Evolutionary conservation across 1,284 basidiomycete genomes (phyloP), one percentile per base, ranked within the genome.

Genomic region (Ceratobasidium sp.): DNA sequence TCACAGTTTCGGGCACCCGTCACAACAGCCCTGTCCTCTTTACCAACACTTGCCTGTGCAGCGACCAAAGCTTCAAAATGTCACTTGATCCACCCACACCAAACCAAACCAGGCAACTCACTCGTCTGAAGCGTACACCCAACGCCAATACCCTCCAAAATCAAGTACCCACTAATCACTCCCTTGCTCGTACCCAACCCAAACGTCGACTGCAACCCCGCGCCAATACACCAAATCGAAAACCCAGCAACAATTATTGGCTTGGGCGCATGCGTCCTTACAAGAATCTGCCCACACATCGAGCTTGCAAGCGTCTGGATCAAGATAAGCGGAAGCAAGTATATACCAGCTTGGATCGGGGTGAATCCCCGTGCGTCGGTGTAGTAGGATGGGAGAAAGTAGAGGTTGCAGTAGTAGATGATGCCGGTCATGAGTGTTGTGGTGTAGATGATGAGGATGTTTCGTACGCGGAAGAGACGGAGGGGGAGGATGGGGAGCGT

Each of bases 301-400:
- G 61, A 56, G 31, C 61, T 74, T 24, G 72, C 34, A 11, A 74
- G 51, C 0, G 61, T 64, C 22, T 74, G 72, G 19, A 74, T 48
- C 13, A 74, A 46, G 8, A 74, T 56, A 22, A 74, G 72, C 13
- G 72, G 72, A 5, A 74, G 49, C 11, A 74, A 39, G 61, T 64
- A 74, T 24, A 74, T 54, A 37, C 72, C 72, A 19, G 69, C 72
- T 48, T 74, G 72, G 39, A 74, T 64, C 34, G 72, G 72, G 27
- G 48, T 74, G 24, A 74, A 74, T 34, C 72, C 72, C 0, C 59
- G 61, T 34, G 61, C 72, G 49, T 74, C 72, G 13, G 72, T 74
- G 51, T 74, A 74, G 61, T 74, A 74, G 41, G 59, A 64, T 22
- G 72, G 72, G 14, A 74, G 72, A n/a, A 74, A 74, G 27, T 74